These are phyloP conservation scores for Veloporphyrellus conicus DNA, from an alignment of 1,284 basidiomycete genomes.

Conservation along the genomic window DNA sequence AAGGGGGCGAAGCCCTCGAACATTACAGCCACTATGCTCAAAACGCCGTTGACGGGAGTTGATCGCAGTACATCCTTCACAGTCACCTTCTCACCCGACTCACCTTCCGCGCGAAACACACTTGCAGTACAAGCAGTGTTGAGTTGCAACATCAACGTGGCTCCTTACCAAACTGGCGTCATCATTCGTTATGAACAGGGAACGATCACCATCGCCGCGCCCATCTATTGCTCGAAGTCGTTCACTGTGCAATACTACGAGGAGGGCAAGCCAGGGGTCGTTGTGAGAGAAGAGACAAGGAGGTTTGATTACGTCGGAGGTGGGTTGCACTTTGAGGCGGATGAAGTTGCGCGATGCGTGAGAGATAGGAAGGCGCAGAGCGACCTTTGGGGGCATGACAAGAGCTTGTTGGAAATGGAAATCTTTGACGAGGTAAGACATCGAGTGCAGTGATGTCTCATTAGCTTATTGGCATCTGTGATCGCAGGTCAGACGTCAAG, in stretches of 20 bases:
- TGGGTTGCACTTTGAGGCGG: conserved; percentile 75
- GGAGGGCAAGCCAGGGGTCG: conserved; percentile 44
- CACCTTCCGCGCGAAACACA: conserved; percentile 33
- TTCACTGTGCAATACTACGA: conserved; percentile 63
- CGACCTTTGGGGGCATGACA: conserved; percentile 67
- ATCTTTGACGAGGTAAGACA: conserved; percentile 73
- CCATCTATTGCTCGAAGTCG: conserved; percentile 59
- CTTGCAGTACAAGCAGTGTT: conserved; percentile 65
- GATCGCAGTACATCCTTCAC: conserved; percentile 76
- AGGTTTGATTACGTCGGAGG: conserved; percentile 54
- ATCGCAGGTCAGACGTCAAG: conserved; percentile 48
- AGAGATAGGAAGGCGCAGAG: conserved; percentile 75
- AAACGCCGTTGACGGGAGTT: conserved; percentile 72
- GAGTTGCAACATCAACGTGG: conserved; percentile 57
- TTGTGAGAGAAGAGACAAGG: conserved; percentile 53
- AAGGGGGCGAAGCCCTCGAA: conserved; percentile 50
- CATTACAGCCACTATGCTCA: conserved; percentile 63
- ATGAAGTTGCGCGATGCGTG: conserved; percentile 80
- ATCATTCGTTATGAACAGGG: conserved; percentile 67
- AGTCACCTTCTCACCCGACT: conserved; percentile 57
- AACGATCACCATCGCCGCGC: conserved; percentile 56
- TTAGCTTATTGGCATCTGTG: not conserved
- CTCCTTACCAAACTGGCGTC: conserved; percentile 45
- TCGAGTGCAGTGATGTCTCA: not conserved
- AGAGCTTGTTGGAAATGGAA: conserved; percentile 74